A percentile compares a stretch with the other conserved stretches of the same genome.
Evolutionary conservation across 225 moss, liverwort and hornwort genomes (phyloP).

Genomic region (Rhytidiadelphus loreus): DNA sequence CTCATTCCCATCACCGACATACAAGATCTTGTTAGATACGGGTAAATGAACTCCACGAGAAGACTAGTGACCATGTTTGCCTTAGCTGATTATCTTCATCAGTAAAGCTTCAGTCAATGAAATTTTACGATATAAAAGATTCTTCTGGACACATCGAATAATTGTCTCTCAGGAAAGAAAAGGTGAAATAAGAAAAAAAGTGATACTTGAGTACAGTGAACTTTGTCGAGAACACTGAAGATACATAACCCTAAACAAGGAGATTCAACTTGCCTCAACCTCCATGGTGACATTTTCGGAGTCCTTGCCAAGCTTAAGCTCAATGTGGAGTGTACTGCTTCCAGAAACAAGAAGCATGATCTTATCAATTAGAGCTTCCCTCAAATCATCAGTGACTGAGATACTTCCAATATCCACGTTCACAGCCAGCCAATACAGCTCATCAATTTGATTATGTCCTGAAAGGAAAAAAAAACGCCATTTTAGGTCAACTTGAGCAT

Average conservation of each 20-base stretch:
- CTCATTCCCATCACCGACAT: neutral
- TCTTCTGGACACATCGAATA: neutral
- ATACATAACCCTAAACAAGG: neutral
- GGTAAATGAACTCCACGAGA: neutral
- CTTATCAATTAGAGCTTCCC: slow-evolving; percentile 68
- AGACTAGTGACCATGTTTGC: neutral
- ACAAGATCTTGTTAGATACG: neutral
- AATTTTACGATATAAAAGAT: neutral
- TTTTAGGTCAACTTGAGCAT: neutral
- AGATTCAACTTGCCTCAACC: slow-evolving; percentile 40
- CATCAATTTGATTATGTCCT: slow-evolving; percentile 10
- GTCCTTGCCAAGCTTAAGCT: slow-evolving; percentile 50
- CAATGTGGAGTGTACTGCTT: slow-evolving; percentile 48
- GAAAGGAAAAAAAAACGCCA: neutral
- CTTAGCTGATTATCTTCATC: neutral
- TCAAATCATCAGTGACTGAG: slow-evolving; percentile 59
- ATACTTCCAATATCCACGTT: slow-evolving; percentile 60
- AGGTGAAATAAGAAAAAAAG: neutral
- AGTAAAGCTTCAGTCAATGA: neutral
- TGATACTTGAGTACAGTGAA: neutral
- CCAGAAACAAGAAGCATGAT: slow-evolving; percentile 57
- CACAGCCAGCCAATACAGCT: slow-evolving; percentile 31
- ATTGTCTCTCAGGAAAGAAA: neutral
- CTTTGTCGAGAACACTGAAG: neutral
- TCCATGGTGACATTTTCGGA: slow-evolving; percentile 33